Evolutionary conservation across 176 grass and related monocot genomes (phyloP).

Genomic region (Eragrostis nindensis): DNA sequence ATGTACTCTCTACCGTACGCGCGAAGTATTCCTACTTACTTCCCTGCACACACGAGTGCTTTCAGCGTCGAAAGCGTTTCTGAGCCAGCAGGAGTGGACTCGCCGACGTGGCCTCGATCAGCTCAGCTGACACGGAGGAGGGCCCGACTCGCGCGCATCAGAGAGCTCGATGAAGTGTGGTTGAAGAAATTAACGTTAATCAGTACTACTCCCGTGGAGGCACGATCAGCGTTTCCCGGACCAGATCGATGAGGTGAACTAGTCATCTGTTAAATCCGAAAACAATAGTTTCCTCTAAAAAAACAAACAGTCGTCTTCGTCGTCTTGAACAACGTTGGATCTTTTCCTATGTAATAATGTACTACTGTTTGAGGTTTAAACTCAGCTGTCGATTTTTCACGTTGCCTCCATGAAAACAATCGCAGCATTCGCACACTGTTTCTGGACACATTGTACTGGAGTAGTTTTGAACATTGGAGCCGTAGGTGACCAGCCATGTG

Average conservation of each 20-base stretch:
- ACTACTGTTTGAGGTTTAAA: too few species aligned
- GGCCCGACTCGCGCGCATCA: slow-evolving; percentile 12
- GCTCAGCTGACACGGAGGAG: slow-evolving; percentile 9
- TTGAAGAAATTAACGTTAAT: slow-evolving; percentile 44
- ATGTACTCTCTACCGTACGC: background rate
- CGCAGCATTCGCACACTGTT: background rate
- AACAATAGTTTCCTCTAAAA: background rate
- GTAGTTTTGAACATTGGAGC: background rate
- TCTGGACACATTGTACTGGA: background rate
- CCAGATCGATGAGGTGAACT: background rate
- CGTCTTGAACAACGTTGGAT: too few species aligned
- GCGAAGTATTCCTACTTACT: background rate
- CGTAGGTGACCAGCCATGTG: background rate
- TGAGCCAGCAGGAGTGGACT: slow-evolving; percentile 9
- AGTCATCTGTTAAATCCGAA: background rate
- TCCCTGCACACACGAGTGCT: background rate
- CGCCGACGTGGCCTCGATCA: slow-evolving; percentile 23
- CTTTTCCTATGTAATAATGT: background rate
- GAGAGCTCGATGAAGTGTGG: slow-evolving; percentile 23
- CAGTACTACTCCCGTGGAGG: background rate
- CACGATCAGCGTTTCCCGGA: slow-evolving; percentile 3
- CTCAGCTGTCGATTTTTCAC: background rate
- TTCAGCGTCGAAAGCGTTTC: slow-evolving; percentile 24
- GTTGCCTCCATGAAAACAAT: background rate
- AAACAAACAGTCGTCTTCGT: too few species aligned